Base-by-base conservation (phyloP, 345 rosid genomes). In the Salix arbutifolia region DNA sequence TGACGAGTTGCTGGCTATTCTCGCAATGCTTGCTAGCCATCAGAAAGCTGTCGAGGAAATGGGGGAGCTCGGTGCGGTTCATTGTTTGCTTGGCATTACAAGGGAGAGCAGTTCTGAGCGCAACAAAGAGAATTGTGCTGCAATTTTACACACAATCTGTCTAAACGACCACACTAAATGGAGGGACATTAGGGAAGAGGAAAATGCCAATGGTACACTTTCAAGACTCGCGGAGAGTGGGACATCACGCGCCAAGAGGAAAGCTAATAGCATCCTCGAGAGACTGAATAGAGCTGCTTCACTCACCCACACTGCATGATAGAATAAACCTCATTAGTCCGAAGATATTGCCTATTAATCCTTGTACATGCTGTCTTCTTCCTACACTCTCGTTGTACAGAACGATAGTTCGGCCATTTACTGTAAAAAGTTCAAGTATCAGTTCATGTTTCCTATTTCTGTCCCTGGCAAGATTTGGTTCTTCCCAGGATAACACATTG, bases 191-290 rank as follows among this genome's bases (percentile, higher is more conserved):
- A 73, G 69, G 78, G 78, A 70, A 17, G 80, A 89, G 71, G 91
- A 86, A 82, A 78, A 58, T 38, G 75, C 74, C 61, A 19, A 83
- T n/a, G 76, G 81, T 53, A 85, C 90, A 1, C 80, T 91, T 56
- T 80, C 84, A 11, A 84, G 61, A 66, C 87, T 89, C 58, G 81
- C 80, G 3, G 60, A 40, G 69, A 76, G 75, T 42, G 90, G 86
- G 58, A 82, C 89, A 60, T 80, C 77, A 37, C 85, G 96, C 74
- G 87, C 88, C 4, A 83, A 79, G 86, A 85, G 93, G 71, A 91
- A 88, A 83, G 90, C 93, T 1, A 71, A 42, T 40, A 75, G 77
- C 65, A 85, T 88, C 31, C 84, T 91, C 11, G 73, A 85, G 72
- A 80, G 72, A 81, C 72, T 83, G 12, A 76, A 76, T 42, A 74